Conservation (phyloP, 768 basidiomycete species). For the Butyriboletus loyo region DNA sequence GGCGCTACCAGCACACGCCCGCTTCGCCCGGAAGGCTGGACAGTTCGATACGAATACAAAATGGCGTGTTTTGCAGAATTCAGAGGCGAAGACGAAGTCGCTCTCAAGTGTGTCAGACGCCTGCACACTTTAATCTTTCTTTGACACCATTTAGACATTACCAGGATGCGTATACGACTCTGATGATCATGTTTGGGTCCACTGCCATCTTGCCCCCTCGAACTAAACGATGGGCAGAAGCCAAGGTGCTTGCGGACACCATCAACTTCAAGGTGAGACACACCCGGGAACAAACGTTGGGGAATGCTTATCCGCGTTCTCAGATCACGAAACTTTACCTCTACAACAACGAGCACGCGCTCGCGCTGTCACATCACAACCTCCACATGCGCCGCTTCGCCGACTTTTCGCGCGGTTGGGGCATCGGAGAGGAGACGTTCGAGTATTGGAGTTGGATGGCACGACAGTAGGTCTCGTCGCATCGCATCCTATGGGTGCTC, state of each 20-base stretch:
- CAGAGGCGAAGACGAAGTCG: conserved; percentile 86
- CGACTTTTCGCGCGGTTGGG: conserved; percentile 88
- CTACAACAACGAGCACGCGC: conserved; percentile 82
- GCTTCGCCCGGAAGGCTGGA: conserved; percentile 87
- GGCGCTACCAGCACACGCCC: conserved; percentile 47
- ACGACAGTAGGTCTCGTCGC: conserved; percentile 61
- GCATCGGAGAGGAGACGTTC: conserved; percentile 93
- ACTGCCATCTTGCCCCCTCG: conserved; percentile 83
- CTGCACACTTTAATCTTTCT: background rate
- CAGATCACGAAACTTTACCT: conserved; percentile 89
- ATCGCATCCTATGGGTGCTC: background rate
- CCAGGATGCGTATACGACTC: conserved; percentile 84
- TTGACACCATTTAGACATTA: conserved; percentile 65
- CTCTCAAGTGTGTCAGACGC: conserved; percentile 66
- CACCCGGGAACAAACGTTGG: background rate
- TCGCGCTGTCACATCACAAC: conserved; percentile 79
- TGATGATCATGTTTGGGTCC: conserved; percentile 87
- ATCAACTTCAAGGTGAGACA: conserved; percentile 78
- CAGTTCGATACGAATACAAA: conserved; percentile 95
- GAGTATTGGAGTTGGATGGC: conserved; percentile 98
- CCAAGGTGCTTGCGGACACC: conserved; percentile 93
- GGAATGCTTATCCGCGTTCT: background rate
- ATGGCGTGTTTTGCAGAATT: conserved; percentile 97
- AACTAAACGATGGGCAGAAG: conserved; percentile 98
- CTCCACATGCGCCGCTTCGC: conserved; percentile 82